Evolutionary conservation across 2,329 filamentous ascomycete species (phyloP).

Genomic region (Boeremia lycopersici): DNA sequence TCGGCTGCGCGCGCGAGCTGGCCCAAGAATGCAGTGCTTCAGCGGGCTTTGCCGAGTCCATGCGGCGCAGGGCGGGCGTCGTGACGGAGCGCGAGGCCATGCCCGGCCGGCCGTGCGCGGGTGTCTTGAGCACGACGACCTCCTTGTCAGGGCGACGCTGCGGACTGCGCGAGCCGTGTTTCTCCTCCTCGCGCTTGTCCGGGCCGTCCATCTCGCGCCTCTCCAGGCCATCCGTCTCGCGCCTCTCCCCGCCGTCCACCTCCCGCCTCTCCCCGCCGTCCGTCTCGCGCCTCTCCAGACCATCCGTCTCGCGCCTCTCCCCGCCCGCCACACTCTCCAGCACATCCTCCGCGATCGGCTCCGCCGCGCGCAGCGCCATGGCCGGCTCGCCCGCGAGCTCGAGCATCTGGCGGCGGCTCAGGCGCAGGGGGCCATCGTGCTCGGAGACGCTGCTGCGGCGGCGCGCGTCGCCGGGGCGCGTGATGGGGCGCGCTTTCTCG

Average conservation of each 20-base stretch:
- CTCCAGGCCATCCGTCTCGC: too few relatives aligned
- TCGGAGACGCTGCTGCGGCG: slow-evolving; percentile 46
- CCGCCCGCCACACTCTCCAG: slow-evolving; percentile 29
- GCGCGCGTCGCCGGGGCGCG: slow-evolving; percentile 42
- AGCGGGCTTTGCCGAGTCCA: slow-evolving; percentile 40
- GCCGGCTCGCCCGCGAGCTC: slow-evolving; percentile 61
- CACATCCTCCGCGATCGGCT: slow-evolving; percentile 46
- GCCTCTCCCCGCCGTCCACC: too few relatives aligned
- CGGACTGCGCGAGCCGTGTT: slow-evolving; percentile 6
- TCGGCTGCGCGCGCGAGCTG: slow-evolving; percentile 38
- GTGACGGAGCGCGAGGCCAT: slow-evolving; percentile 44
- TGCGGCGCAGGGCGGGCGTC: slow-evolving; percentile 44
- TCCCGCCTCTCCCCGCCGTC: slow-evolving; percentile 9
- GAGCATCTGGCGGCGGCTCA: slow-evolving; percentile 61
- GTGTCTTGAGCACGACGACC: slow-evolving; percentile 39
- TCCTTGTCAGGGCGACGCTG: slow-evolving; percentile 34
- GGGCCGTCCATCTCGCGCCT: too few relatives aligned
- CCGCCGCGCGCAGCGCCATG: slow-evolving; percentile 57
- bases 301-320: slow-evolving; percentile 16
- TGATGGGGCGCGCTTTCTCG: slow-evolving; percentile 40
- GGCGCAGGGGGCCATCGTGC: slow-evolving; percentile 54
- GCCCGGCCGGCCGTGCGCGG: slow-evolving; percentile 36
- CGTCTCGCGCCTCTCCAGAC: not conserved
- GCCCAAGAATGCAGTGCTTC: too few relatives aligned
- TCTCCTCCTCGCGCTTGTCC: not conserved